Evolutionary conservation across 2,329 filamentous ascomycete genomes (phyloP).

Genomic region (Blastomyces percursus): DNA sequence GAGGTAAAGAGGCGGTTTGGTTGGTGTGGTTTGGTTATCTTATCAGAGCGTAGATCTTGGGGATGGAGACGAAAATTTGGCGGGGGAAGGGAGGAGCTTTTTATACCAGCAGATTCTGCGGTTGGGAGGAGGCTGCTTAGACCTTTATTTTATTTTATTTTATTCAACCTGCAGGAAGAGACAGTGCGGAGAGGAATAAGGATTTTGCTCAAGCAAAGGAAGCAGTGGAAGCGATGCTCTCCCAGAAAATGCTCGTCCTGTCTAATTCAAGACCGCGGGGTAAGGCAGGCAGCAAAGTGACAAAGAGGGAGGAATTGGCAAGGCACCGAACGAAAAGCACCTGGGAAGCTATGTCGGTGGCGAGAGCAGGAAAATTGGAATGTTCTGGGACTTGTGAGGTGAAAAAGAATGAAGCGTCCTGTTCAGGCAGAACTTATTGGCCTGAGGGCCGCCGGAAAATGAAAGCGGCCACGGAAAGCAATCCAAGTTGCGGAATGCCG

Average conservation of each 20-base stretch:
- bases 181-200: background rate
- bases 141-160: background rate
- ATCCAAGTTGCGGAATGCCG: background rate
- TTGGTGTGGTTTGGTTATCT: conserved; percentile 3
- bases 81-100: background rate
- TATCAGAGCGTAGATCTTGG: background rate
- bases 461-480: background rate
- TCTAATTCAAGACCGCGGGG: background rate
- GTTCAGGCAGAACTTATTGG: conserved; percentile 5
- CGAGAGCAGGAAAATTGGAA: background rate
- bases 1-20: background rate
- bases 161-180: background rate
- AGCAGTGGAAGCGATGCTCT: background rate
- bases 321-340: conserved; percentile 5
- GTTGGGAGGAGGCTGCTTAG: background rate
- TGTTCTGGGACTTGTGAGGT: background rate
- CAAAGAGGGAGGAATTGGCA: background rate
- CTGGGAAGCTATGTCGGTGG: background rate
- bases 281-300: conserved; percentile 1
- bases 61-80: background rate
- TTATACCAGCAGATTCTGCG: background rate
- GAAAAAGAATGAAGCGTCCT: conserved; percentile 1
- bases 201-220: background rate
- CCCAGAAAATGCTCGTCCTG: background rate
- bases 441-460: background rate